These are phyloP conservation scores for Neltuma alba DNA, from an alignment of 306 rosid species.

Conservation along the genomic window DNA sequence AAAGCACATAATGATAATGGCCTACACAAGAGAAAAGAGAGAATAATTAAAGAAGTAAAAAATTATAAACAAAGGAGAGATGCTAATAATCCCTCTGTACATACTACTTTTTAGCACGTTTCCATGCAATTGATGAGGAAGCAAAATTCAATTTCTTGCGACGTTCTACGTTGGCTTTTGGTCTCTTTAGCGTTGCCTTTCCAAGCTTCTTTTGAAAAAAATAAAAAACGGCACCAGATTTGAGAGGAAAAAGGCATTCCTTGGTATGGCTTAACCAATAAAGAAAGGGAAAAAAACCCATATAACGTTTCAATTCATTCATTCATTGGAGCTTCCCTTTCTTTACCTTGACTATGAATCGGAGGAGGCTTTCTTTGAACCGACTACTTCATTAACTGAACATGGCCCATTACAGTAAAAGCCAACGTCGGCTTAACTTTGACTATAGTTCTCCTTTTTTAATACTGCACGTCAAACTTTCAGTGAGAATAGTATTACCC, in stretches of 20 bases:
- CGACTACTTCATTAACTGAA: conserved; percentile 43
- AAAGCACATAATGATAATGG: conserved; percentile 15
- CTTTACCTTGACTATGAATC: conserved; percentile 51
- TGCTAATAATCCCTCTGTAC: neutral
- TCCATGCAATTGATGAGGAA: conserved; percentile 22
- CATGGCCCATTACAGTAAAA: conserved; percentile 22
- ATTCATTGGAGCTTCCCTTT: conserved; percentile 48
- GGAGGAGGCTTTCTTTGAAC: conserved; percentile 47
- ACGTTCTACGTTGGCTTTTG: conserved; percentile 45
- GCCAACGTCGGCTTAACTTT: conserved; percentile 43
- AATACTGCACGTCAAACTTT: neutral
- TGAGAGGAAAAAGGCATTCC: conserved; percentile 32
- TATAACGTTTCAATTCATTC: neutral
- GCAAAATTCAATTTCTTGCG: conserved; percentile 53
- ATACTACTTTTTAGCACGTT: conserved; percentile 24
- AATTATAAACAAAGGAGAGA: neutral
- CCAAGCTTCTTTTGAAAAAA: conserved; percentile 51
- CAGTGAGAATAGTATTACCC: neutral
- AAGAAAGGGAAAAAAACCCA: conserved; percentile 23
- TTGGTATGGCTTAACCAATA: conserved; percentile 41
- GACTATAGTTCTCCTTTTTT: neutral
- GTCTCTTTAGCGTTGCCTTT: conserved; percentile 42
- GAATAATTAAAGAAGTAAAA: neutral
- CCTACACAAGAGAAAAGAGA: neutral
- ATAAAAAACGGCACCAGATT: conserved; percentile 7